Percentiles rank a stretch among this genome's conserved stretches.
These are phyloP conservation scores for Echium plantagineum DNA, from an alignment of 257 asterid genomes.

Conservation along the genomic window DNA sequence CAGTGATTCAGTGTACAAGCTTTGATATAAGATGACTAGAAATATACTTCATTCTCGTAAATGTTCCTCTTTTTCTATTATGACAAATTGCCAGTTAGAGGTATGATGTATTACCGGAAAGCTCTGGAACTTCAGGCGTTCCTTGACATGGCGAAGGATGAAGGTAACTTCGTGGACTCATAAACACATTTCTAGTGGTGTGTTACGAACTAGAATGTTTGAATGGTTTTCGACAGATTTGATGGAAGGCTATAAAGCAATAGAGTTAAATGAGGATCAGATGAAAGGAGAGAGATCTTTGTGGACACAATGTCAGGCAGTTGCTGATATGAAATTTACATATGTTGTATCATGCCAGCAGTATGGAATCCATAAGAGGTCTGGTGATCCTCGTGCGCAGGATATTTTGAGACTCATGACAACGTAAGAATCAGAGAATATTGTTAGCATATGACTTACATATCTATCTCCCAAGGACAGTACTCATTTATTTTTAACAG, in stretches of 20 bases:
- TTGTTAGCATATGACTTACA: conserved; percentile 5
- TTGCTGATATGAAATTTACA: conserved; percentile 96
- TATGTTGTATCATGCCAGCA: conserved; percentile 89
- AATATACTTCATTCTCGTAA: background rate
- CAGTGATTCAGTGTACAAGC: background rate
- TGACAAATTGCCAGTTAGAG: conserved; percentile 54
- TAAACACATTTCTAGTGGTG: background rate
- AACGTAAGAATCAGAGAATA: conserved; percentile 36
- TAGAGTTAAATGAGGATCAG: conserved; percentile 90
- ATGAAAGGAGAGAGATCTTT: conserved; percentile 90
- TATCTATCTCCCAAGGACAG: conserved; percentile 2
- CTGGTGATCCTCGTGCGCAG: conserved; percentile 86
- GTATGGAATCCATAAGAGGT: conserved; percentile 87
- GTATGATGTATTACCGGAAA: conserved; percentile 98
- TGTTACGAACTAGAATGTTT: background rate
- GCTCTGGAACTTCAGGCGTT: conserved; percentile 96
- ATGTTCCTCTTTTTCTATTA: background rate
- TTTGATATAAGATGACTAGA: background rate
- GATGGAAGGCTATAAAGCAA: conserved; percentile 94
- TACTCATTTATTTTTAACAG: conserved; percentile 26
- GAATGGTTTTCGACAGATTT: conserved; percentile 37
- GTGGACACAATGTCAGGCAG: conserved; percentile 97
- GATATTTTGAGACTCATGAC: conserved; percentile 88
- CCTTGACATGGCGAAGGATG: conserved; percentile 98
- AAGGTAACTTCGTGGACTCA: conserved; percentile 38